Conservation (phyloP, 495 filamentous ascomycete genomes). For the Neurospora intermedia region DNA sequence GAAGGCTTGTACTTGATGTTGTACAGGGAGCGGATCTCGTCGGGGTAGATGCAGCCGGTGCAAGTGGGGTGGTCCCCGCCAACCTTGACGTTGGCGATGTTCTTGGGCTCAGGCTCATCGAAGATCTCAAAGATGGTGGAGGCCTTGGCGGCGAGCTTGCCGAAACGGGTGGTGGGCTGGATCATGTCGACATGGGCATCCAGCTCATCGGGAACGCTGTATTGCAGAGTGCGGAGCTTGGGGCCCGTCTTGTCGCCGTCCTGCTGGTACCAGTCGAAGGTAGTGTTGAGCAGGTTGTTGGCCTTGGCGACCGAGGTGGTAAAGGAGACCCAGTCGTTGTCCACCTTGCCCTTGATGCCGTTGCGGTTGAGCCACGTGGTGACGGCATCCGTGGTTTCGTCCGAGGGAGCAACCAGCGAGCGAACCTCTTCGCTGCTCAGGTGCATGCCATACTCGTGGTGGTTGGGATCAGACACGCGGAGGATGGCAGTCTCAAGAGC, state of each 20-base stretch:
- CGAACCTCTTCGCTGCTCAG: conserved; percentile 42
- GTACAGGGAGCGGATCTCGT: conserved; percentile 51
- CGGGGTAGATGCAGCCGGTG: conserved; percentile 41
- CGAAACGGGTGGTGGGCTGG: conserved; percentile 59
- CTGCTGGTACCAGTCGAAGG: conserved; percentile 30
- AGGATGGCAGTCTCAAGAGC: conserved; percentile 43
- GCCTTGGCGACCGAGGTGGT: conserved; percentile 35
- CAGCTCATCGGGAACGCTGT: conserved; percentile 52
- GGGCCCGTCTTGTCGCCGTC: conserved; percentile 24
- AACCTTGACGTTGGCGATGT: conserved; percentile 2
- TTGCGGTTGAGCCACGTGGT: conserved; percentile 39
- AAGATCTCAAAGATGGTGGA: conserved; percentile 21
- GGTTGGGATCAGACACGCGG: conserved; percentile 46
- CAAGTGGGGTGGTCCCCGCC: conserved; percentile 26
- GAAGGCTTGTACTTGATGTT: conserved; percentile 31
- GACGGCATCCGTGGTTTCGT: conserved; percentile 29
- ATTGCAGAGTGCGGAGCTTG: conserved; percentile 46
- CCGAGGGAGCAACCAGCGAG: conserved; percentile 40
- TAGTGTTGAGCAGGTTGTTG: conserved; percentile 38
- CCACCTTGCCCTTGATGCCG: conserved; percentile 37
- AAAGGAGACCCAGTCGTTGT: conserved; percentile 39
- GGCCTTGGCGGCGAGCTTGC: conserved; percentile 17
- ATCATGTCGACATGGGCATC: conserved; percentile 51
- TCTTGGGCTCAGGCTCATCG: neutral
- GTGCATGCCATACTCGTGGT: conserved; percentile 45